Evolutionary conservation across 2,329 filamentous ascomycete genomes (phyloP).

Genomic region (Capronia epimyces): DNA sequence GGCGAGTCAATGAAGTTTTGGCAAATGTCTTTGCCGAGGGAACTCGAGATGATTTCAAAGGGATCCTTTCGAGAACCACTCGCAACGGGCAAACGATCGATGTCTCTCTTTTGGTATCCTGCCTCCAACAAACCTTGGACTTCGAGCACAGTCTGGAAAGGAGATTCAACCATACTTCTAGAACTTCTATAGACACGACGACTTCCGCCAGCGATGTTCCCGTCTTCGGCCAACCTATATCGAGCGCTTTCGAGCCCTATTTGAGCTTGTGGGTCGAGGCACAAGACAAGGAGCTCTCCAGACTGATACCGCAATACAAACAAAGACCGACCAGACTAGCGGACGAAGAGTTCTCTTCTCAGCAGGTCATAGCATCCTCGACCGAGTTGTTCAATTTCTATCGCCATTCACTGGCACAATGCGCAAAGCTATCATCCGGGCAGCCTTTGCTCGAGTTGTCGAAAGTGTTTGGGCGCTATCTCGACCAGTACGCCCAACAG

Average conservation of each 20-base stretch:
- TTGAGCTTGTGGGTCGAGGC: constrained; percentile 95
- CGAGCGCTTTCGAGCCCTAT: constrained; percentile 94
- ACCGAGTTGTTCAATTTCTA: constrained; percentile 98
- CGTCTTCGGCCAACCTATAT: constrained; percentile 84
- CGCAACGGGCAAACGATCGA: constrained; percentile 75
- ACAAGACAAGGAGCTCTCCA: constrained; percentile 80
- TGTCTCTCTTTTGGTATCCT: constrained; percentile 81
- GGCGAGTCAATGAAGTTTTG: constrained; percentile 85
- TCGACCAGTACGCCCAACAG: constrained; percentile 92
- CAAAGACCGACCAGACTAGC: constrained; percentile 69
- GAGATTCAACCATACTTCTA: constrained; percentile 65
- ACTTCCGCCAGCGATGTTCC: constrained; percentile 72
- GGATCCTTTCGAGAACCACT: constrained; percentile 82
- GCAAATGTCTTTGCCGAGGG: constrained; percentile 92
- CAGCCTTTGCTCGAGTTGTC: constrained; percentile 78
- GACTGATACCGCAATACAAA: constrained; percentile 82
- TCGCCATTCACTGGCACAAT: constrained; percentile 85
- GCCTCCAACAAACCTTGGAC: constrained; percentile 90
- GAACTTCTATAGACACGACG: constrained; percentile 83
- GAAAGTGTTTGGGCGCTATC: constrained; percentile 79
- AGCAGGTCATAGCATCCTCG: constrained; percentile 85
- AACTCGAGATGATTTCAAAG: constrained; percentile 91
- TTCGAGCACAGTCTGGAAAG: constrained; percentile 90
- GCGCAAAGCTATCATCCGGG: constrained; percentile 92
- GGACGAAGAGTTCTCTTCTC: constrained; percentile 88